phyloP scores from a whole-genome alignment of 495 filamentous ascomycete species.

The Aspergillus steynii region DNA sequence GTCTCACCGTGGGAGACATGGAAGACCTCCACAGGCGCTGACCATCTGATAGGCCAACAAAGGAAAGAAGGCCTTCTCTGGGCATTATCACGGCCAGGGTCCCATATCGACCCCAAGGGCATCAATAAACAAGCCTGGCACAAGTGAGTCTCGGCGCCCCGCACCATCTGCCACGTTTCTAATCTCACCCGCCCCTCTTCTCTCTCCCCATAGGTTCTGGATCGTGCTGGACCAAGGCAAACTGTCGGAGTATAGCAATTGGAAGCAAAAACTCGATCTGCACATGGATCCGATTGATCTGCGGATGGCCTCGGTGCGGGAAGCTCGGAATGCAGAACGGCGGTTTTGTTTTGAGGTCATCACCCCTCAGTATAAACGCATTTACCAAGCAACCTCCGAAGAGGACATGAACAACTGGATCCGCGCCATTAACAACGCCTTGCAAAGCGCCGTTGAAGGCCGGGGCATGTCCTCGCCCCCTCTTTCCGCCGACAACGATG shows the following conservation, averaged over 20 bases:
- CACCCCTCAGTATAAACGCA: constrained; percentile 92
- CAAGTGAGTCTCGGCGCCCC: constrained; percentile 66
- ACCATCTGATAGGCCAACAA: constrained; percentile 51
- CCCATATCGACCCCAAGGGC: constrained; percentile 90
- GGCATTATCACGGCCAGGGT: constrained; percentile 90
- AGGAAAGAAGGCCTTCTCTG: constrained; percentile 93
- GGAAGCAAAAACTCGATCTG: constrained; percentile 94
- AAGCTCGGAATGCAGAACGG: constrained; percentile 89
- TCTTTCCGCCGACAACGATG: constrained; percentile 46
- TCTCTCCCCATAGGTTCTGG: constrained; percentile 71
- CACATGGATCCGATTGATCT: constrained; percentile 99
- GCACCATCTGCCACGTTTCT: constrained; percentile 13
- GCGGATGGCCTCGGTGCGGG: constrained; percentile 92
- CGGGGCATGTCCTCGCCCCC: constrained; percentile 54
- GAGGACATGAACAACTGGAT: constrained; percentile 99
- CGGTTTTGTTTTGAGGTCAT: constrained; percentile 99
- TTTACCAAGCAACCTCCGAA: constrained; percentile 96
- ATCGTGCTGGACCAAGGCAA: constrained; percentile 96
- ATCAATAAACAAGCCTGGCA: constrained; percentile 98
- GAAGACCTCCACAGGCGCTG: constrained; percentile 46
- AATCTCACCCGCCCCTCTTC: constrained; percentile 11
- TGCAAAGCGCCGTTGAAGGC: constrained; percentile 93
- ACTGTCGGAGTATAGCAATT: constrained; percentile 97
- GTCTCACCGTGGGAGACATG: constrained; percentile 74
- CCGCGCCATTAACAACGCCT: constrained; percentile 90